Evolutionary conservation across 2,329 filamentous ascomycete species (phyloP), one percentile per base, ranked within the genome.

Genomic region (Cryphonectria nitschkei): DNA sequence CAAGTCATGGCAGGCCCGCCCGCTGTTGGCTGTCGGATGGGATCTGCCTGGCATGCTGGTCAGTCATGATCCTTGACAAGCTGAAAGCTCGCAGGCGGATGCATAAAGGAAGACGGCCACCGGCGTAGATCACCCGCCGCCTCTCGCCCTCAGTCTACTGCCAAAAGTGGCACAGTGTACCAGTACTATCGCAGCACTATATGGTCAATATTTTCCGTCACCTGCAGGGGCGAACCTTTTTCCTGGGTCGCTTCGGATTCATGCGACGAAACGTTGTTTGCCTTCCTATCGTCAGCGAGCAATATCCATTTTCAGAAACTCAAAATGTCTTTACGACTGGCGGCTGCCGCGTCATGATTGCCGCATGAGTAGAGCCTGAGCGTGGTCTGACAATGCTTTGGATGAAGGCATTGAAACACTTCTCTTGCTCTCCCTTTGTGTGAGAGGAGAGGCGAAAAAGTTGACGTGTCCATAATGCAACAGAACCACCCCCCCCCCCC

Each of bases 1-100:
- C 46, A 64, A 46, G 61, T 29, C 43, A 65, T 29, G 26, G 16
- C 22, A 16, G 8, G 37, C n/a, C 46, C 19, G 46, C 19, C 22
- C n/a, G 14, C 62, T n/a, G 63, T 19, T 46, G 26, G n/a, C 41
- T 32, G 26, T 32, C n/a, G 39, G 39, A 50, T 46, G 63, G 43
- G 29, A 66, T 50, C 64, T 60, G 46, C 66, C 61, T 41, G 26
- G 26, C 26, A 26, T 26, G 26, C 26, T 26, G 46, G 58, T 62
- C 32, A 62, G 14, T 34, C 61, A 34, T 64, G 66, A 73, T 73
- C 71, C 71, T 67, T 71, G 71, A 61, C 69, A 54, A 73, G 71
- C 71, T 73, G 71, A 73, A 73, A 69, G 69, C 66, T 54, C 58
- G 54, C 60, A 41, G 46, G 63, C 58, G 60, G n/a, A 37, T 39